These are phyloP conservation scores for Lodderomyces margitis DNA, from an alignment of 1,139 yeast species.

Conservation along the genomic window DNA sequence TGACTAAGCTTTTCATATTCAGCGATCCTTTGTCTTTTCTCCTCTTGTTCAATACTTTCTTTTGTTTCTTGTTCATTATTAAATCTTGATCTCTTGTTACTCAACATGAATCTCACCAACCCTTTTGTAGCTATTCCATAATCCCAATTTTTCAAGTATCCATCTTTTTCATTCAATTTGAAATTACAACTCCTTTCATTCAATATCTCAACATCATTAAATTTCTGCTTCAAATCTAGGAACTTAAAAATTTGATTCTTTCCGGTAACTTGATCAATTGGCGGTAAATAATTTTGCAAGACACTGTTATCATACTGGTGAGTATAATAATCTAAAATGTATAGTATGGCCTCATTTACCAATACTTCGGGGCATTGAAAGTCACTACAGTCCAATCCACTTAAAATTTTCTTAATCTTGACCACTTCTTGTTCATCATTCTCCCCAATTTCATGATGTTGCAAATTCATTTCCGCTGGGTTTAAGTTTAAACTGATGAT, in stretches of 20 bases:
- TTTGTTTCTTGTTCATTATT: conserved; percentile 21
- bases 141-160: conserved; percentile 50
- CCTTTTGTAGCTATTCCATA: conserved; percentile 46
- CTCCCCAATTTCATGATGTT: conserved; percentile 17
- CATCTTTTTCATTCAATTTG: conserved; percentile 42
- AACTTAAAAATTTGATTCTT: conserved; percentile 48
- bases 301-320: conserved; percentile 44
- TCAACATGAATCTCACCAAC: conserved; percentile 54
- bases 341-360: conserved; percentile 61
- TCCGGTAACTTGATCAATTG: conserved; percentile 33
- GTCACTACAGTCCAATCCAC: conserved; percentile 36
- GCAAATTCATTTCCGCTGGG: conserved; percentile 32
- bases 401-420: conserved; percentile 21
- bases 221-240: conserved; percentile 46
- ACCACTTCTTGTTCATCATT: conserved; percentile 31
- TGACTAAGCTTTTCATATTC: neutral
- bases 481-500: conserved; percentile 42
- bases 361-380: conserved; percentile 50
- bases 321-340: conserved; percentile 60
- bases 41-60: neutral
- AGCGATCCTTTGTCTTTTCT: neutral
- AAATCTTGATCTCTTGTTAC: conserved; percentile 48
- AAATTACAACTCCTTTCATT: conserved; percentile 39
- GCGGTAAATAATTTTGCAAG: conserved; percentile 30
- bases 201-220: conserved; percentile 40